phyloP scores from a whole-genome alignment of 2,329 filamentous ascomycete species.

The Alternaria brassicicola region DNA sequence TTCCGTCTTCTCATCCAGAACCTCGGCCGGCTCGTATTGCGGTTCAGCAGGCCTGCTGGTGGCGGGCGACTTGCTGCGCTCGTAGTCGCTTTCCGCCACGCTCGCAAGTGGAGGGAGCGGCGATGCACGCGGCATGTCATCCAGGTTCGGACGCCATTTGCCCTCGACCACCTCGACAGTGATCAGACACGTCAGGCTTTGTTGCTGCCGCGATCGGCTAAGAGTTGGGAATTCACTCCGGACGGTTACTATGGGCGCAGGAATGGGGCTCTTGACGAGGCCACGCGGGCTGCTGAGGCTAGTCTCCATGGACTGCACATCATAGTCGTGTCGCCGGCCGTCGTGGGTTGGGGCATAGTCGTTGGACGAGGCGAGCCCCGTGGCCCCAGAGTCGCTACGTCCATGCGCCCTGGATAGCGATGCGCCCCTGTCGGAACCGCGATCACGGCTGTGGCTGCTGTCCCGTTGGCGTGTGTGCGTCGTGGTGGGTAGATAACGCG shows the following conservation, averaged over 20 bases:
- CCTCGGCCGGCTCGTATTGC: conserved; percentile 76
- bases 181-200: conserved; percentile 90
- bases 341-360: conserved; percentile 81
- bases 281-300: conserved; percentile 74
- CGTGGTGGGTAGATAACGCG: conserved; percentile 36
- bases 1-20: conserved; percentile 84
- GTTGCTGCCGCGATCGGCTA: conserved; percentile 88
- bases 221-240: conserved; percentile 97
- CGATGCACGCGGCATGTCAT: conserved; percentile 69
- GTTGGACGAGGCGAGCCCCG: conserved; percentile 72
- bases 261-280: conserved; percentile 82
- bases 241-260: conserved; percentile 87
- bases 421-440: conserved; percentile 48
- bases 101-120: conserved; percentile 57
- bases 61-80: conserved; percentile 64
- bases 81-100: conserved; percentile 52
- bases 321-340: conserved; percentile 86
- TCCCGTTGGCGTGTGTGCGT: conserved; percentile 41
- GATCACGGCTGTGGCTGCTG: conserved; percentile 49
- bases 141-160: conserved; percentile 85
- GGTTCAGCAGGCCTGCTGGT: conserved; percentile 53
- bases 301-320: conserved; percentile 94
- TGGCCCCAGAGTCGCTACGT: conserved; percentile 79
- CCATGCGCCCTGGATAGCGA: conserved; percentile 60
- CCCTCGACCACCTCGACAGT: conserved; percentile 93